These are phyloP conservation scores for Kurtzmaniella natalensis DNA, from an alignment of 1,139 yeast species.

Conservation along the genomic window DNA sequence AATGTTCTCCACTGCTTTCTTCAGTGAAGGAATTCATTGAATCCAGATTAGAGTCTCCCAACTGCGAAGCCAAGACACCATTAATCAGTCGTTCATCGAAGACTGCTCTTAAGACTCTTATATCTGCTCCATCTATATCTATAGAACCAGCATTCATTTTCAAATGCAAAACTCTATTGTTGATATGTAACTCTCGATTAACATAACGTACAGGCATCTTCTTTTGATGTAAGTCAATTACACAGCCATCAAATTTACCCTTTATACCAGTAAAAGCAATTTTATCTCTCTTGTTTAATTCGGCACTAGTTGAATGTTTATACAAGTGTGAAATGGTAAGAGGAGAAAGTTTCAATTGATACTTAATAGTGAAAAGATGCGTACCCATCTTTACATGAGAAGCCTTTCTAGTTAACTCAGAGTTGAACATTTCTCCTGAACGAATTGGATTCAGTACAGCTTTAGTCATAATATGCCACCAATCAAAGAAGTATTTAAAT, in stretches of 20 bases:
- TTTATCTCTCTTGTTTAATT: conserved; percentile 38
- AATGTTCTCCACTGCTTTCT: background rate
- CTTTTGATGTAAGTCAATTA: conserved; percentile 79
- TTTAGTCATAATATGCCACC: conserved; percentile 82
- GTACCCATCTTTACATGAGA: conserved; percentile 63
- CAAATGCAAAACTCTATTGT: conserved; percentile 53
- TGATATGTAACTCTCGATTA: conserved; percentile 53
- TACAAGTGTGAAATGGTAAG: conserved; percentile 70
- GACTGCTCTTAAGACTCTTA: conserved; percentile 64
- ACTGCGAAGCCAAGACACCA: conserved; percentile 43
- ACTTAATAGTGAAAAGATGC: conserved; percentile 76
- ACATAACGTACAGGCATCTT: conserved; percentile 62
- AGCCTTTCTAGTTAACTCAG: conserved; percentile 21
- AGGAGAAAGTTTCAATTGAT: conserved; percentile 70
- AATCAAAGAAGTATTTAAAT: conserved; percentile 62
- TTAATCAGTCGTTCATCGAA: conserved; percentile 55
- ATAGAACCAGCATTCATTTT: conserved; percentile 76
- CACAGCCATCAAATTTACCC: conserved; percentile 60
- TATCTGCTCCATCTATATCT: conserved; percentile 65
- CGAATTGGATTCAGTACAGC: conserved; percentile 72
- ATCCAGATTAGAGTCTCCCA: conserved; percentile 17
- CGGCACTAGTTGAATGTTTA: conserved; percentile 49
- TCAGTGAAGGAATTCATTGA: conserved; percentile 8
- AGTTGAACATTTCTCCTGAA: conserved; percentile 59
- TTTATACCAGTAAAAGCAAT: conserved; percentile 76